phyloP scores from a whole-genome alignment of 257 asterid species.

The Henckelia pumila region DNA sequence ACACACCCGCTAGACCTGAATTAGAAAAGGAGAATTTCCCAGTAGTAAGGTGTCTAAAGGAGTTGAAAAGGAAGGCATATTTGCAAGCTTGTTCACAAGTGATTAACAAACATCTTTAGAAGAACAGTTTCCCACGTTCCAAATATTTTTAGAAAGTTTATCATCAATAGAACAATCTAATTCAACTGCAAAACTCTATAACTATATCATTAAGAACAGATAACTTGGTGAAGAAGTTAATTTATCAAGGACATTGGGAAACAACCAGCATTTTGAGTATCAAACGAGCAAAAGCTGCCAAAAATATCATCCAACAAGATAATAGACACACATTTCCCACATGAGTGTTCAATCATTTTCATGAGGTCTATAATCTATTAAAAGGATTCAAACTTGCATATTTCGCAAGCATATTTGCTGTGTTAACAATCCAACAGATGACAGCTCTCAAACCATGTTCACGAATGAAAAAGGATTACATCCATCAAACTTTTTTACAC shows the following conservation, averaged over 20 bases:
- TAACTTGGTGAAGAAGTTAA: neutral
- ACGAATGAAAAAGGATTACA: neutral
- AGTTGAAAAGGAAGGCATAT: conserved; percentile 4
- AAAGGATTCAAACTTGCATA: neutral
- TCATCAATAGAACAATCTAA: conserved; percentile 20
- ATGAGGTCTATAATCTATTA: conserved; percentile 4
- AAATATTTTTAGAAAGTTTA: neutral
- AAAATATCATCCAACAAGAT: too few species aligned
- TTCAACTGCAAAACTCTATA: neutral
- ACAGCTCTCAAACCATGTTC: conserved; percentile 16
- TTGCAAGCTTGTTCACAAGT: conserved; percentile 10
- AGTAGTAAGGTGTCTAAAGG: conserved; percentile 7
- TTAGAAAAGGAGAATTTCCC: neutral
- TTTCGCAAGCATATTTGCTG: neutral
- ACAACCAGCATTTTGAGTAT: conserved; percentile 8
- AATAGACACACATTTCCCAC: too few species aligned
- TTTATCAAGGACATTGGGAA: neutral
- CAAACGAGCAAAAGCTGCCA: neutral
- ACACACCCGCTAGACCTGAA: neutral
- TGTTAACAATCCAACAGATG: neutral
- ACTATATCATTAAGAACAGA: conserved; percentile 6
- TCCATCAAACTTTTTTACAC: neutral
- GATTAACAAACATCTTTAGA: neutral
- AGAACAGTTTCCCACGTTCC: neutral
- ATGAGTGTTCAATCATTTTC: neutral